Base-by-base conservation (phyloP, 495 filamentous ascomycete species). In the Lepidopterella palustris region DNA sequence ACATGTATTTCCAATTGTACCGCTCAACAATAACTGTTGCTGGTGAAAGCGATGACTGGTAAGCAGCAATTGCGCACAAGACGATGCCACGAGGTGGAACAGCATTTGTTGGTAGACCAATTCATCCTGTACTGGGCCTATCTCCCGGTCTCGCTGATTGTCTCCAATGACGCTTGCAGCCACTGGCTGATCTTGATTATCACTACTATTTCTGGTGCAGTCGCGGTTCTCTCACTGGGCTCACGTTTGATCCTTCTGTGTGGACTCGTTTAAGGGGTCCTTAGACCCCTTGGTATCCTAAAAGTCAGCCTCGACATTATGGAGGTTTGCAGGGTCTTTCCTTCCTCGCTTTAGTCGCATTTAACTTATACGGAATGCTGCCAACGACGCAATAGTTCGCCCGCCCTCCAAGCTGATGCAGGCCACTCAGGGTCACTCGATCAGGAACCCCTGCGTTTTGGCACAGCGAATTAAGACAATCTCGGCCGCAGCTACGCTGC, bases 301-400 rank as follows among this genome's bases (percentile, higher is more conserved):
- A 10, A 18, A 42, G 9, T 42, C 10, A 42, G 35, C 26, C 50
- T 35, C 50, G 50, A 35, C 51, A 54, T 54, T 28, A 54, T 54
- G 11, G 27, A 2, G 51, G 35, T 54, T 28, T 54, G 25, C 51
- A 54, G 51, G 51, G 51, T 54, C 50, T 28, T 54, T 23, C 51
- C 27, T 26, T 31, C 0, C 9, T 3, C 15, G 24, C 26, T 32
- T 15, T 18, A 20, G 25, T 32, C 4, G 11, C 51, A 15, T 32
- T 32, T 31, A n/a, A 10, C 27, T 15, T 28, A 32, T 28, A 28
- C 31, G 21, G 18, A 28, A 1, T 21, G 27, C 51, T 20, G 18
- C 51, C 15, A 54, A 32, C 31, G 28, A 54, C 25, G 31, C 51
- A 40, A 40, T 40, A 24, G 47, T 18, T n/a, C 5, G 25, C n/a